Evolutionary conservation across 2,329 filamentous ascomycete genomes (phyloP).

Genomic region (Corinectria fuckeliana): DNA sequence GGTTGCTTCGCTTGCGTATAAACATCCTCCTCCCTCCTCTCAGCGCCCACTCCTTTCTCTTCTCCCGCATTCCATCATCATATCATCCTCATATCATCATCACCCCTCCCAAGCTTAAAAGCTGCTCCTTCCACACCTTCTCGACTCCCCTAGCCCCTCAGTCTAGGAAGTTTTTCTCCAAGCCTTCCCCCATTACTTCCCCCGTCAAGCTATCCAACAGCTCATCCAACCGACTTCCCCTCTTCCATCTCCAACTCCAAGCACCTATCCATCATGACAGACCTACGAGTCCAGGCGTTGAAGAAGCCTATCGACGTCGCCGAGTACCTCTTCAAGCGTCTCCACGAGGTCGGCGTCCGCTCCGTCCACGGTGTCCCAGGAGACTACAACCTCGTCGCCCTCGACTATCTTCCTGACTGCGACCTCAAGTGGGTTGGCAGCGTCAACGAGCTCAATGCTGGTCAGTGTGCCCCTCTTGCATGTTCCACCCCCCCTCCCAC

Average conservation of each 20-base stretch:
- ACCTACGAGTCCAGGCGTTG: constrained; percentile 41
- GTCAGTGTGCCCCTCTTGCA: constrained; percentile 47
- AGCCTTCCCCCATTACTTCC: background rate
- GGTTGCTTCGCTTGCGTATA: constrained; percentile 28
- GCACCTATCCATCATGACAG: constrained; percentile 1
- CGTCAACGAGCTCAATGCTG: constrained; percentile 76
- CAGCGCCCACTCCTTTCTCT: constrained; percentile 24
- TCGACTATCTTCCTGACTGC: constrained; percentile 68
- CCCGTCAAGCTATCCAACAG: background rate
- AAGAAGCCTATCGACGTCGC: constrained; percentile 64
- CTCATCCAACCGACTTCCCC: background rate
- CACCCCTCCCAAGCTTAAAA: background rate
- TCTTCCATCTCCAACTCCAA: background rate
- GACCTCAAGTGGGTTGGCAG: constrained; percentile 71
- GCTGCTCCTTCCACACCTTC: background rate
- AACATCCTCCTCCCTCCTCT: constrained; percentile 31
- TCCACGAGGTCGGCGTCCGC: constrained; percentile 68
- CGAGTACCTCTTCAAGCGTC: constrained; percentile 71
- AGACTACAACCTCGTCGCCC: constrained; percentile 74
- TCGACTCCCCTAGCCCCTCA: background rate
- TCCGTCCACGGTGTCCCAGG: constrained; percentile 74
- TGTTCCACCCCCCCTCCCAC: background rate
- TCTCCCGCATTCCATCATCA: constrained; percentile 24
- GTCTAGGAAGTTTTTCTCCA: background rate
- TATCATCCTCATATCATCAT: background rate